phyloP scores from a whole-genome alignment of 805 yeast species.

The Nematodospora valgi region DNA sequence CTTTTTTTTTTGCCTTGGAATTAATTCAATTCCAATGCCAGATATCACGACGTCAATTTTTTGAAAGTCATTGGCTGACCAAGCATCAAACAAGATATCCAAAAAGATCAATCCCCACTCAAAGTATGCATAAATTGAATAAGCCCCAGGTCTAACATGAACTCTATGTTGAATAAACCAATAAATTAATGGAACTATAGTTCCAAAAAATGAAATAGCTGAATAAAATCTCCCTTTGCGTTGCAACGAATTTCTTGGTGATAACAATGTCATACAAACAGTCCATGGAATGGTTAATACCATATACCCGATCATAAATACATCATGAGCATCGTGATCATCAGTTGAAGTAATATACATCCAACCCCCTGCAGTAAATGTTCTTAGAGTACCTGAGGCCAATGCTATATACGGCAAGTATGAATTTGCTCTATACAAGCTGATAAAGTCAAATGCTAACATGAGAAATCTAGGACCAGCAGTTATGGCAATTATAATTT shows the following conservation, averaged over 20 bases:
- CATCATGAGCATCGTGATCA: constrained; percentile 94
- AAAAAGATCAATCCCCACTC: constrained; percentile 88
- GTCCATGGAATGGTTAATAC: constrained; percentile 93
- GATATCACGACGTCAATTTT: constrained; percentile 50
- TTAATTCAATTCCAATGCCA: constrained; percentile 22
- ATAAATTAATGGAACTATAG: constrained; percentile 77
- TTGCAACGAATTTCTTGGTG: constrained; percentile 42
- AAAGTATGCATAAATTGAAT: constrained; percentile 88
- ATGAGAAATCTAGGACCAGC: constrained; percentile 86
- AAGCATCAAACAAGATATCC: constrained; percentile 82
- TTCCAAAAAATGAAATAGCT: constrained; percentile 61
- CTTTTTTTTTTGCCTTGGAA: constrained; percentile 12
- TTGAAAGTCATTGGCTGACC: constrained; percentile 68
- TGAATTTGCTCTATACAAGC: constrained; percentile 36
- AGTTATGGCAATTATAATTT: constrained; percentile 85
- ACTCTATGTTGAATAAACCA: constrained; percentile 93
- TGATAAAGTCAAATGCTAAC: constrained; percentile 49
- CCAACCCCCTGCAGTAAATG: constrained; percentile 98
- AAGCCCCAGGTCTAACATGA: constrained; percentile 85
- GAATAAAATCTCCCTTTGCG: constrained; percentile 53
- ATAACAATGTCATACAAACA: constrained; percentile 50
- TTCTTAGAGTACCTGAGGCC: constrained; percentile 76
- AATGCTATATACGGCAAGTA: constrained; percentile 40
- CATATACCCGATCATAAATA: constrained; percentile 90
- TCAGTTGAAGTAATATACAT: constrained; percentile 96